These are phyloP conservation scores for Camellia lanceoleosa DNA, from an alignment of 148 eudicot genomes.

Conservation along the genomic window DNA sequence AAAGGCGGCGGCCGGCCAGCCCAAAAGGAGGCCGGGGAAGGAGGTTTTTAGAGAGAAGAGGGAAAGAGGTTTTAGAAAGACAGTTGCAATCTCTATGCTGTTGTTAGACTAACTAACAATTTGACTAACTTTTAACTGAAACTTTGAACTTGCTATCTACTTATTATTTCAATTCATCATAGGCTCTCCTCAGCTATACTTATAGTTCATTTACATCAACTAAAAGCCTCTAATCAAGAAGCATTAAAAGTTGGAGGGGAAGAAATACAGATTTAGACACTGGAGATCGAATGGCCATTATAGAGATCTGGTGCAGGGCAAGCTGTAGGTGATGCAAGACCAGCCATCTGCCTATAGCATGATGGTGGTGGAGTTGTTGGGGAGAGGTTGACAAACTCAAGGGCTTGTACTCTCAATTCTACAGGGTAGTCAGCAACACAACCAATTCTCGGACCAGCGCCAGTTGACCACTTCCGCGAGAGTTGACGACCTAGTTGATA, in stretches of 20 bases:
- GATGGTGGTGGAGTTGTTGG: conserved; percentile 34
- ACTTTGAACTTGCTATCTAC: no score
- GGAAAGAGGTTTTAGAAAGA: no score
- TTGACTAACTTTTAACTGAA: no score
- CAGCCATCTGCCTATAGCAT: conserved; percentile 12
- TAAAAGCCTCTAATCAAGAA: background rate
- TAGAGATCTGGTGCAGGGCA: background rate
- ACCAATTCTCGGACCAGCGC: conserved; percentile 79
- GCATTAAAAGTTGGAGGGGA: background rate
- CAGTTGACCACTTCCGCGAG: conserved; percentile 63
- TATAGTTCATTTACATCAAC: background rate
- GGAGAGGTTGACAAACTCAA: conserved; percentile 65
- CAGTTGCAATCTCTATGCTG: no score
- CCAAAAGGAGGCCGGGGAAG: no score
- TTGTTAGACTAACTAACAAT: no score
- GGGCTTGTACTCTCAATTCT: conserved; percentile 63
- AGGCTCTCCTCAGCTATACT: no score
- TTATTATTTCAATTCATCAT: no score
- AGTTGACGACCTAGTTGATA: conserved; percentile 68
- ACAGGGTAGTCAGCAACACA: conserved; percentile 81
- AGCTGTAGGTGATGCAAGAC: conserved; percentile 23
- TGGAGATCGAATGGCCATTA: background rate
- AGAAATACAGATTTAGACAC: background rate
- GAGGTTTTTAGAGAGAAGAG: no score
- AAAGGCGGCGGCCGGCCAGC: no score